Percentiles rank a stretch among this genome's conserved stretches.
These are phyloP conservation scores for Gymnopilus dilepis DNA, from an alignment of 768 basidiomycete genomes.

Conservation along the genomic window DNA sequence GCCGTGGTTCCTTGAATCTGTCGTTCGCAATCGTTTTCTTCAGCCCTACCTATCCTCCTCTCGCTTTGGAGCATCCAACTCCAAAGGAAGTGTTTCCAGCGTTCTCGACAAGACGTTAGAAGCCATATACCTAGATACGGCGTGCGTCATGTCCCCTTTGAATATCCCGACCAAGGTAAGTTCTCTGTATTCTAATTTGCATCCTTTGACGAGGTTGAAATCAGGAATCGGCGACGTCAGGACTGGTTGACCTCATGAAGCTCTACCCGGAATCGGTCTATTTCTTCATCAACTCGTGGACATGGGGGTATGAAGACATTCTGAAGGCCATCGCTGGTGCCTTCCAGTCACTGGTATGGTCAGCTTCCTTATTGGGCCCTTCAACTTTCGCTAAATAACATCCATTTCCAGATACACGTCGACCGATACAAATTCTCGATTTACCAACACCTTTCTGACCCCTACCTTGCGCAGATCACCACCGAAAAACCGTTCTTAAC, in stretches of 20 bases:
- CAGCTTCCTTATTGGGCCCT: neutral
- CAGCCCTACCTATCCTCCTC: conserved; percentile 62
- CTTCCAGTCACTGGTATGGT: conserved; percentile 66
- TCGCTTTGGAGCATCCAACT: conserved; percentile 12
- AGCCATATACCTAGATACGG: conserved; percentile 86
- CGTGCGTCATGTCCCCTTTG: conserved; percentile 57
- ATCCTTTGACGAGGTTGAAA: neutral
- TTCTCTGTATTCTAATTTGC: neutral
- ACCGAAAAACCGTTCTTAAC: conserved; percentile 66
- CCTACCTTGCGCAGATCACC: conserved; percentile 62
- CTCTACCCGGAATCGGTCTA: conserved; percentile 66
- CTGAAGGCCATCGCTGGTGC: conserved; percentile 73
- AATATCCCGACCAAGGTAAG: conserved; percentile 66
- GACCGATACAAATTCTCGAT: conserved; percentile 87
- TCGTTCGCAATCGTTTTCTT: conserved; percentile 73
- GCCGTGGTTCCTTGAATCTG: conserved; percentile 71
- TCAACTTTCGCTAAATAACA: neutral
- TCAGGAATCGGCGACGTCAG: conserved; percentile 69
- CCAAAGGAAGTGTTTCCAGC: neutral
- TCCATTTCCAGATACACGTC: conserved; percentile 71
- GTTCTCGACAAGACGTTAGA: conserved; percentile 56
- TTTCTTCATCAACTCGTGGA: conserved; percentile 95
- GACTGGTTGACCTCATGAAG: conserved; percentile 71
- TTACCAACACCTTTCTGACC: conserved; percentile 62
- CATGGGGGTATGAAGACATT: conserved; percentile 95